These are phyloP conservation scores for Grosmannia penicillata DNA, from an alignment of 2,329 filamentous ascomycete species.

Conservation along the genomic window DNA sequence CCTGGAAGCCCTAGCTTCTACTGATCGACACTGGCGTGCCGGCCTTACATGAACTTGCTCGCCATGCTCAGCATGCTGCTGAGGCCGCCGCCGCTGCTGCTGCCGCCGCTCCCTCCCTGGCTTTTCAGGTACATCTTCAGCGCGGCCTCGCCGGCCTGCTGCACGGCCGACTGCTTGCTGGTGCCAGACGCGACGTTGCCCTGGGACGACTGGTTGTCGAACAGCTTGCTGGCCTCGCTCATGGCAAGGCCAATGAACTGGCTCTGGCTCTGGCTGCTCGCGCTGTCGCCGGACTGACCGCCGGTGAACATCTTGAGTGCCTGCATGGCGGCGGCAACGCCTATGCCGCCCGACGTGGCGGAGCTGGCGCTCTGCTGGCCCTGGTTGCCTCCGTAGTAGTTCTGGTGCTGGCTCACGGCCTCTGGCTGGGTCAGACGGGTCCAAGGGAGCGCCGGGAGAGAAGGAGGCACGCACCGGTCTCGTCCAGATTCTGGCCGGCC, in stretches of 20 bases:
- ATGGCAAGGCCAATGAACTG: constrained; percentile 76
- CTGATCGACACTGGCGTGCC: too few relatives aligned
- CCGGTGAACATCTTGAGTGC: constrained; percentile 63
- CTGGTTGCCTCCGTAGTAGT: constrained; percentile 45
- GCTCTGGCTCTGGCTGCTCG: constrained; percentile 44
- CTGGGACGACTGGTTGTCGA: constrained; percentile 40
- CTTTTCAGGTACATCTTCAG: constrained; percentile 85
- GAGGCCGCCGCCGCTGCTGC: constrained; percentile 30
- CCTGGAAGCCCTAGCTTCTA: too few relatives aligned
- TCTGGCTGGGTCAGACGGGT: constrained; percentile 23
- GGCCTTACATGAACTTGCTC: constrained; percentile 30
- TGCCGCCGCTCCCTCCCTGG: constrained; percentile 36
- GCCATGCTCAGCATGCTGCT: constrained; percentile 28
- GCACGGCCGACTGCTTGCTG: constrained; percentile 68
- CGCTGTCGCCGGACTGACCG: constrained; percentile 24
- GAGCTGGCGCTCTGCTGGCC: constrained; percentile 29
- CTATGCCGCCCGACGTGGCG: constrained; percentile 38
- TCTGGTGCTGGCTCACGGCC: constrained; percentile 60
- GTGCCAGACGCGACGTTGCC: constrained; percentile 40
- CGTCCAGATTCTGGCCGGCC: constrained; percentile 30
- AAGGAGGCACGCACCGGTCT: constrained; percentile 25
- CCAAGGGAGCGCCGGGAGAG: not conserved
- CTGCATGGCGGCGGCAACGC: constrained; percentile 66
- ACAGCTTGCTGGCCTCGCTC: constrained; percentile 69
- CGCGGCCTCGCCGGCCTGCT: constrained; percentile 71